phyloP scores from a whole-genome alignment of 1,139 yeast species.

The Kodamaea fungicola region DNA sequence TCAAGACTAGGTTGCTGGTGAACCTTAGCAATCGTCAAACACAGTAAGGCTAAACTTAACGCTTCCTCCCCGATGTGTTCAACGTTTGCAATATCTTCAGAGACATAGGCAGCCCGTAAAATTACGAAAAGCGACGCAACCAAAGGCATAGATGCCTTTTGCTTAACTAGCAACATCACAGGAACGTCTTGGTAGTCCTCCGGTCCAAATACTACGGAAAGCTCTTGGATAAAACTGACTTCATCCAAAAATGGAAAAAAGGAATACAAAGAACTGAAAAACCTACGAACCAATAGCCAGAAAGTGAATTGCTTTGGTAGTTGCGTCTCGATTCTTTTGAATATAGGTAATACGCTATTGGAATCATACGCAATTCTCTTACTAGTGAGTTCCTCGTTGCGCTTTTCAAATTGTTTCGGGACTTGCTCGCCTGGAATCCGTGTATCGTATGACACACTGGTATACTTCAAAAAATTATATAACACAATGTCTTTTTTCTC shows the following conservation, averaged over 20 bases:
- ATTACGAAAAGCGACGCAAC: background rate
- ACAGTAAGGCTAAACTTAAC: background rate
- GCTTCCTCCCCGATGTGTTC: background rate
- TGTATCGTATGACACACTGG: background rate
- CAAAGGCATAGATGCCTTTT: background rate
- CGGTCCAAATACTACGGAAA: background rate
- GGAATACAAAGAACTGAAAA: background rate
- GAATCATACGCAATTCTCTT: background rate
- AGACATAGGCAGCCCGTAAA: background rate
- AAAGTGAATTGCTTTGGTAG: background rate
- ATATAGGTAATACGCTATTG: background rate
- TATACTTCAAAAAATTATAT: background rate
- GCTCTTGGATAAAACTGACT: background rate
- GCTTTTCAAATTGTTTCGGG: conserved; percentile 1
- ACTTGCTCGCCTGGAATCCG: background rate
- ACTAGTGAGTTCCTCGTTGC: background rate
- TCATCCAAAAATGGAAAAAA: conserved; percentile 1
- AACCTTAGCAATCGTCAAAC: background rate
- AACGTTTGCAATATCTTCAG: background rate
- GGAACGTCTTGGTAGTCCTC: background rate
- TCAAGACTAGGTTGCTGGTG: background rate
- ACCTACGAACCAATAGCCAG: conserved; percentile 1
- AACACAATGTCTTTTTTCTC: conserved; percentile 1
- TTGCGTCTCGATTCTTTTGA: background rate
- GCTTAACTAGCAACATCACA: background rate